Evolutionary conservation across 1,284 basidiomycete species (phyloP).

Genomic region (Cryptococcus jaspeensis): DNA sequence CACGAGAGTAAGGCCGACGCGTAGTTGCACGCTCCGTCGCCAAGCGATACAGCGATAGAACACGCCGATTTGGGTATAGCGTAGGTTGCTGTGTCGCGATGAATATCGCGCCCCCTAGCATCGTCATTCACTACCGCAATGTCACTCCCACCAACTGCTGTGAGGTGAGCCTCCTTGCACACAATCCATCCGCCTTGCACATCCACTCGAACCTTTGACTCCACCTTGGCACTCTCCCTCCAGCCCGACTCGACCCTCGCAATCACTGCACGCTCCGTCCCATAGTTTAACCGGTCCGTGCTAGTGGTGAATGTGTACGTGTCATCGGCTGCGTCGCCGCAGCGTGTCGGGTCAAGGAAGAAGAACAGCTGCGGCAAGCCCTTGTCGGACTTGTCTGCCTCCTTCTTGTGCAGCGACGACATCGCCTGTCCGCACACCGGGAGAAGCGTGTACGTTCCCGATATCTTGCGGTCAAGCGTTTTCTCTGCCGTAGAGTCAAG

Average conservation of each 20-base stretch:
- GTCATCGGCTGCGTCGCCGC: constrained; percentile 68
- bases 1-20: constrained; percentile 78
- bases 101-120: constrained; percentile 23
- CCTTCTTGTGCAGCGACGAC: constrained; percentile 74
- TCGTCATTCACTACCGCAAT: constrained; percentile 30
- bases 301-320: constrained; percentile 78
- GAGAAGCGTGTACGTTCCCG: constrained; percentile 73
- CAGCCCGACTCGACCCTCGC: constrained; percentile 69
- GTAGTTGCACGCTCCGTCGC: constrained; percentile 64
- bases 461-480: constrained; percentile 74
- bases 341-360: constrained; percentile 79
- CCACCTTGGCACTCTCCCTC: constrained; percentile 65
- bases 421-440: constrained; percentile 88
- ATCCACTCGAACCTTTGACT: constrained; percentile 58
- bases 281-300: constrained; percentile 73
- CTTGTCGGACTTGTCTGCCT: constrained; percentile 52
- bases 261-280: constrained; percentile 72
- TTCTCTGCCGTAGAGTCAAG: constrained; percentile 57
- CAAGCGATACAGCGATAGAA: constrained; percentile 56
- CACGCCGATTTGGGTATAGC: constrained; percentile 62
- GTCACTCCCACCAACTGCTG: constrained; percentile 35
- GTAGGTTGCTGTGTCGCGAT: constrained; percentile 62
- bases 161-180: constrained; percentile 31
- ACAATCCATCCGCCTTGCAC: constrained; percentile 65
- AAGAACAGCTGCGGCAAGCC: constrained; percentile 69